Conservation (phyloP, 805 yeast genomes). For the Wickerhamomyces kurtzmanii region DNA sequence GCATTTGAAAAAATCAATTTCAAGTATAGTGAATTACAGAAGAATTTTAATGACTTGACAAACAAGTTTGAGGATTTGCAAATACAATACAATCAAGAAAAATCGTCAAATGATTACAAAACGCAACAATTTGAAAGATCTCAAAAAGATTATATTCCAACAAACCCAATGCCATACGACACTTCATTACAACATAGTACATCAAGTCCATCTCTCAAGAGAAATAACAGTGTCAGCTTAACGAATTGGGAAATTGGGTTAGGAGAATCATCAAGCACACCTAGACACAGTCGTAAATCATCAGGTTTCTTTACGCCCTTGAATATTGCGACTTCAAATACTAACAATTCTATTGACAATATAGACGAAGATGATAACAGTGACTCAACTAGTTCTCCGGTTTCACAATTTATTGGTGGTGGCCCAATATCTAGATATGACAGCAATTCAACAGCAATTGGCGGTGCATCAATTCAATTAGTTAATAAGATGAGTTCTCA, state of each 20-base stretch:
- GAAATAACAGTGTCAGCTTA: neutral
- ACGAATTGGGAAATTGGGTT: conserved; percentile 25
- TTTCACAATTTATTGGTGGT: conserved; percentile 9
- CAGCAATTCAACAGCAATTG: conserved; percentile 7
- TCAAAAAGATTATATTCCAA: conserved; percentile 7
- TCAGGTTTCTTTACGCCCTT: conserved; percentile 2
- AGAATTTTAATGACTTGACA: conserved; percentile 17
- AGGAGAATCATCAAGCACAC: conserved; percentile 42
- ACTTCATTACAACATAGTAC: conserved; percentile 5
- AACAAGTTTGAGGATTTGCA: conserved; percentile 11
- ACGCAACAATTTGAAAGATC: conserved; percentile 10
- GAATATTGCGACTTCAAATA: neutral
- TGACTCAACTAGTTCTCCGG: conserved; percentile 9
- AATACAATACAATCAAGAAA: conserved; percentile 8
- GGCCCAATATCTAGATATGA: conserved; percentile 5
- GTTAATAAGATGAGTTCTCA: conserved; percentile 68
- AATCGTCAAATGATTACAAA: conserved; percentile 9
- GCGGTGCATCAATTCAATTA: conserved; percentile 42
- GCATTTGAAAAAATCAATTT: conserved; percentile 13
- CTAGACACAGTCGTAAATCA: conserved; percentile 20
- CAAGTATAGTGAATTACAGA: conserved; percentile 17
- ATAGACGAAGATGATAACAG: conserved; percentile 6
- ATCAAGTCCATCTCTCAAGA: conserved; percentile 11
- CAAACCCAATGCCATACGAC: conserved; percentile 4
- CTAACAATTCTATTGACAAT: neutral